These are phyloP conservation scores for Colletotrichum horii DNA, from an alignment of 2,329 filamentous ascomycete genomes.

Conservation along the genomic window DNA sequence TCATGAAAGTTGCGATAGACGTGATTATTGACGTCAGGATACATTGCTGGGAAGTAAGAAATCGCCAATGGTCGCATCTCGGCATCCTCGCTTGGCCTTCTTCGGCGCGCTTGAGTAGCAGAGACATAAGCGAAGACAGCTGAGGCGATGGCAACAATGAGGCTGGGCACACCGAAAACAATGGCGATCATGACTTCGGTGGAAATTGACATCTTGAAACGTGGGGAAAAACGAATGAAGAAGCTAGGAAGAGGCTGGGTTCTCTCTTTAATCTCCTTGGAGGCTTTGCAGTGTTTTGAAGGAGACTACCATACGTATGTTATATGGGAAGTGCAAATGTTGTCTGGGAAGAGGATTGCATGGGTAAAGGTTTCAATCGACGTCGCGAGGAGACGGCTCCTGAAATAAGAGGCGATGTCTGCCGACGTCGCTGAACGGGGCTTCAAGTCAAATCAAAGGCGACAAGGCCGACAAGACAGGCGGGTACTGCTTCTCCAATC, in stretches of 20 bases:
- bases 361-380: neutral
- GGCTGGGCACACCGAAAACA: neutral
- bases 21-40: too few relatives aligned
- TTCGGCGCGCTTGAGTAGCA: neutral
- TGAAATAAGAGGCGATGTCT: conserved; percentile 18
- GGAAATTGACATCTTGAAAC: neutral
- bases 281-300: too few relatives aligned
- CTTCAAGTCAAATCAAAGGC: neutral
- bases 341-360: conserved; percentile 1
- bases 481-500: neutral
- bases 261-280: too few relatives aligned
- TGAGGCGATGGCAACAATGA: neutral
- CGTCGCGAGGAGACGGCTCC: conserved; percentile 4
- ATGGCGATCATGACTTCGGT: neutral
- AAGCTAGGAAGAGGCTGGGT: too few relatives aligned
- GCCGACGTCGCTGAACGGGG: neutral
- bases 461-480: neutral
- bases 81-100: neutral
- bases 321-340: neutral
- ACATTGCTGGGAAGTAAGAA: too few relatives aligned
- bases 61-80: too few relatives aligned
- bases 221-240: neutral
- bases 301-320: too few relatives aligned
- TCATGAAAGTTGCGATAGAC: too few relatives aligned
- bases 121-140: neutral